phyloP scores from a whole-genome alignment of 495 filamentous ascomycete genomes.

The Penicillium taxi region DNA sequence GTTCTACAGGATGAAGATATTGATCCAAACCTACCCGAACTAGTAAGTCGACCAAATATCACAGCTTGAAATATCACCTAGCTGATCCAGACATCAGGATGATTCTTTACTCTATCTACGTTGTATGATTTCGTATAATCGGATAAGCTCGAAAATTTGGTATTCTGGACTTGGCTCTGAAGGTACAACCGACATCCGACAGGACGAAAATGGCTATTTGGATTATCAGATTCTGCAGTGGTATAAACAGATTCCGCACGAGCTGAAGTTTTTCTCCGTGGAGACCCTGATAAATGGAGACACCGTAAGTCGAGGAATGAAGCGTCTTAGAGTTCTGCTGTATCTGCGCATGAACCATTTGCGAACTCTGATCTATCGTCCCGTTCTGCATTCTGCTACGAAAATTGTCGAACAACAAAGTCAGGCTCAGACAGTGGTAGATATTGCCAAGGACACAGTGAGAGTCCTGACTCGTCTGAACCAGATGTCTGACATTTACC shows the following conservation, averaged over 20 bases:
- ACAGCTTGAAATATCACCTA: neutral
- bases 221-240: constrained; percentile 73
- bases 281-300: constrained; percentile 37
- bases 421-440: constrained; percentile 62
- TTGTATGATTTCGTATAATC: constrained; percentile 71
- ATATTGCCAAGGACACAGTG: constrained; percentile 74
- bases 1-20: constrained; percentile 77
- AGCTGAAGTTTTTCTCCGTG: constrained; percentile 52
- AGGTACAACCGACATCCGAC: constrained; percentile 45
- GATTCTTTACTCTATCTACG: constrained; percentile 58
- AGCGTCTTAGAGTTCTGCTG: constrained; percentile 46
- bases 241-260: constrained; percentile 57
- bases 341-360: constrained; percentile 74
- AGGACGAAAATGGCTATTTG: constrained; percentile 63
- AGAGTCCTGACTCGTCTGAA: constrained; percentile 66
- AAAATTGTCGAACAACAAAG: constrained; percentile 65
- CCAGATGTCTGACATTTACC: constrained; percentile 73
- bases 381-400: constrained; percentile 66
- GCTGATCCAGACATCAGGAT: constrained; percentile 41
- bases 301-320: constrained; percentile 37
- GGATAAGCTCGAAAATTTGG: constrained; percentile 75
- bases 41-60: constrained; percentile 44
- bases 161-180: constrained; percentile 45
- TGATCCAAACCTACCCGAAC: constrained; percentile 66
- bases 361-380: constrained; percentile 73